Percentiles rank a stretch among this genome's conserved stretches.
Evolutionary conservation across 176 grass and related monocot genomes (phyloP).

Genomic region (Rhipidocladum racemiflorum): DNA sequence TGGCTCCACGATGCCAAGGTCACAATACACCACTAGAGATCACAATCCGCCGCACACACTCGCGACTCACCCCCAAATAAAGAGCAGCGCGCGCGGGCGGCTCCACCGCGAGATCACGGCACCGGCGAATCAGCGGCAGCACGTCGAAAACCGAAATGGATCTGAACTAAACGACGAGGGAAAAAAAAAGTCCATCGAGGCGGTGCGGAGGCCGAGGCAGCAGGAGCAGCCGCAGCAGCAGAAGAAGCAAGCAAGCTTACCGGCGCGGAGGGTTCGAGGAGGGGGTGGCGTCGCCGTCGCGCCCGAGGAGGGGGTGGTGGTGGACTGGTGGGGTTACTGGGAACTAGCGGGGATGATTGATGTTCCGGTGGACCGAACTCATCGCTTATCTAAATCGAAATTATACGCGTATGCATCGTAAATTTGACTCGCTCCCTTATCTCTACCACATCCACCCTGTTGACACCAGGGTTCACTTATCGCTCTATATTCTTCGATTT

Average conservation of each 20-base stretch:
- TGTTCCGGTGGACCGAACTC: too few relatives aligned
- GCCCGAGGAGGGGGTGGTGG: not conserved
- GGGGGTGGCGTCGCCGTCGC: not conserved
- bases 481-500: too few relatives aligned
- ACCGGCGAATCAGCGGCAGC: not conserved
- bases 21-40: not conserved
- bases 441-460: too few relatives aligned
- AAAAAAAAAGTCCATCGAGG: not conserved
- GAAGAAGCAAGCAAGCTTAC: conserved; percentile 2
- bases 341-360: not conserved
- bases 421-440: too few relatives aligned
- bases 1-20: not conserved
- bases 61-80: not conserved
- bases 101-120: not conserved
- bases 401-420: too few relatives aligned
- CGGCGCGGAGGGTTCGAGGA: not conserved
- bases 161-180: not conserved
- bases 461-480: too few relatives aligned
- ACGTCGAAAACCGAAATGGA: conserved; percentile 1
- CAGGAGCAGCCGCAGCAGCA: not conserved
- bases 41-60: not conserved
- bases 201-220: not conserved
- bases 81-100: not conserved
- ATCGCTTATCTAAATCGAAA: too few relatives aligned
- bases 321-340: not conserved